These are phyloP conservation scores for Taphrina sp. DNA, from an alignment of 1,139 yeast genomes.

Conservation along the genomic window DNA sequence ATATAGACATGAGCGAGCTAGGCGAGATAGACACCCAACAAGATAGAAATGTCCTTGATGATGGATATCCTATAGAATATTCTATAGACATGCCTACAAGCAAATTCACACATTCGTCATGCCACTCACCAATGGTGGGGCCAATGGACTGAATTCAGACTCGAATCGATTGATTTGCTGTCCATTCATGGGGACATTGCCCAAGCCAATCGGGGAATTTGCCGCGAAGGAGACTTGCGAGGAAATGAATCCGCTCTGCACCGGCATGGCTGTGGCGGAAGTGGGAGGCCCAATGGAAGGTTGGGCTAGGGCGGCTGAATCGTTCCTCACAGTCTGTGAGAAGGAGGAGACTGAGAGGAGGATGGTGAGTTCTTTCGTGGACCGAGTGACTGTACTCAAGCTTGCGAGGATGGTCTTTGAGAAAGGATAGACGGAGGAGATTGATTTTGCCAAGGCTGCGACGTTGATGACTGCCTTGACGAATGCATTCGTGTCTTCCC, in stretches of 20 bases:
- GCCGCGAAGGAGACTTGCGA: background rate
- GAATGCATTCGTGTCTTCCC: slow-evolving; percentile 84
- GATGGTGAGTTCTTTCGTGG: slow-evolving; percentile 36
- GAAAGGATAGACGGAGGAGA: slow-evolving; percentile 35
- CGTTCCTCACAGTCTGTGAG: slow-evolving; percentile 6
- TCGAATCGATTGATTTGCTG: slow-evolving; percentile 15
- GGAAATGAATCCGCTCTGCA: slow-evolving; percentile 15
- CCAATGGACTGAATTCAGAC: slow-evolving; percentile 3
- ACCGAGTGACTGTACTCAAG: slow-evolving; percentile 36
- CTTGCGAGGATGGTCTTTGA: slow-evolving; percentile 34
- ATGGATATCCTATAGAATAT: too few relatives aligned
- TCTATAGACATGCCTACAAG: too few relatives aligned
- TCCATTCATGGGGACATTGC: background rate
- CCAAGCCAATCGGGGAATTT: background rate
- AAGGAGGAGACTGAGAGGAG: slow-evolving; percentile 36
- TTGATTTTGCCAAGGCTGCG: slow-evolving; percentile 34
- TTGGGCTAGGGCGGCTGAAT: background rate
- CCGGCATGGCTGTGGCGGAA: slow-evolving; percentile 28
- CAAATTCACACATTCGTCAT: too few relatives aligned
- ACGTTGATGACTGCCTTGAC: slow-evolving; percentile 52
- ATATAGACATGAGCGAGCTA: too few relatives aligned
- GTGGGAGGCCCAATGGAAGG: background rate
- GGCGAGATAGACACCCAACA: too few relatives aligned
- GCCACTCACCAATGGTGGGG: too few relatives aligned
- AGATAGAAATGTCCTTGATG: too few relatives aligned